phyloP scores from a whole-genome alignment of 2,329 filamentous ascomycete species.

The Colletotrichum sp. region DNA sequence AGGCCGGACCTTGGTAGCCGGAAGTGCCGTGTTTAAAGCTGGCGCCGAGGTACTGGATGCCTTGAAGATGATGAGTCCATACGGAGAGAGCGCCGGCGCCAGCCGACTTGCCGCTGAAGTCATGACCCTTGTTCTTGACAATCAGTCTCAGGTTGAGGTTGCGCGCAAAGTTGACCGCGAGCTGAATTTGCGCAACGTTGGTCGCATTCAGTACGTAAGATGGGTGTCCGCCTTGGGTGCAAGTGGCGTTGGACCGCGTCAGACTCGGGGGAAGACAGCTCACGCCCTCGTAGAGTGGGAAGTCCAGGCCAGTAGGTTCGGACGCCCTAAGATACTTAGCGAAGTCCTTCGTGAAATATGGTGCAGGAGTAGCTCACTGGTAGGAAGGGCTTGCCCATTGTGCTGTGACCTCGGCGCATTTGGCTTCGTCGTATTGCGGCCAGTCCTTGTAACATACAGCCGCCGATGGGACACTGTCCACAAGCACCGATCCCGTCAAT shows the following conservation, averaged over 20 bases:
- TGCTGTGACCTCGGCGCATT: slow-evolving; percentile 33
- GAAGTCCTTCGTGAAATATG: no score
- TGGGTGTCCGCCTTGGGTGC: slow-evolving; percentile 25
- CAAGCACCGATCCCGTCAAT: neutral
- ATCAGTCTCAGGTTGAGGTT: slow-evolving; percentile 41
- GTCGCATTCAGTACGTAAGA: slow-evolving; percentile 29
- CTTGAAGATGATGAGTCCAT: neutral
- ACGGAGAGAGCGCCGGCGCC: neutral
- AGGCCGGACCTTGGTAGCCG: slow-evolving; percentile 23
- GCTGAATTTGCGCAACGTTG: slow-evolving; percentile 18
- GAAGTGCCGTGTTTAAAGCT: slow-evolving; percentile 29
- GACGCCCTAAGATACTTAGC: neutral
- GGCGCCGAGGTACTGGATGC: neutral
- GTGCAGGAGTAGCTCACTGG: slow-evolving; percentile 45
- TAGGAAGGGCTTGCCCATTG: slow-evolving; percentile 25
- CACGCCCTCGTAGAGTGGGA: slow-evolving; percentile 54
- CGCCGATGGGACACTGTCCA: slow-evolving; percentile 29
- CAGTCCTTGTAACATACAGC: slow-evolving; percentile 39
- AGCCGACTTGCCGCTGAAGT: slow-evolving; percentile 3
- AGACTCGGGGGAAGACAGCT: slow-evolving; percentile 26
- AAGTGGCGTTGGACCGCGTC: slow-evolving; percentile 2
- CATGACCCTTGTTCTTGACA: slow-evolving; percentile 30
- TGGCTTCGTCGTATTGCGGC: slow-evolving; percentile 37
- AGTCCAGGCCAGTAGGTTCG: slow-evolving; percentile 55
- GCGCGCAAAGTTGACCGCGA: slow-evolving; percentile 19